Conservation (phyloP, 208 protist genomes). For the Acanthamoeba sp. region DNA sequence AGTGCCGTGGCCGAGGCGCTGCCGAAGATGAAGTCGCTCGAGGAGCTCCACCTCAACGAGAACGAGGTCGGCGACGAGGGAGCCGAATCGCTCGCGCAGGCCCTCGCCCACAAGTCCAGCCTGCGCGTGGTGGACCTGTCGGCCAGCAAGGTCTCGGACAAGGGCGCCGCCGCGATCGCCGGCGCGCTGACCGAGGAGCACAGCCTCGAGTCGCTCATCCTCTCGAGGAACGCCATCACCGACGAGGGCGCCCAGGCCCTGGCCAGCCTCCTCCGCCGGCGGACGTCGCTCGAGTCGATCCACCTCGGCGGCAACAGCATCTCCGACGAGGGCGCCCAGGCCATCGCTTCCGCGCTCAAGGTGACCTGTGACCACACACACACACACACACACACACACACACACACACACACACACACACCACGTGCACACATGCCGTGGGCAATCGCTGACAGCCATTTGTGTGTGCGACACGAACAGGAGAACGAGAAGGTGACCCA, state of each 20-base stretch:
- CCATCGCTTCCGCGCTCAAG: neutral
- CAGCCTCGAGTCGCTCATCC: neutral
- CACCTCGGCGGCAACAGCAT: conserved; percentile 44
- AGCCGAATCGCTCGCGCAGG: neutral
- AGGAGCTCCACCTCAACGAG: conserved; percentile 38
- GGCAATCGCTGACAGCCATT: too few relatives aligned
- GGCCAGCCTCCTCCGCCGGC: neutral
- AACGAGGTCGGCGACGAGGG: conserved; percentile 50
- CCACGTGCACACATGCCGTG: too few relatives aligned
- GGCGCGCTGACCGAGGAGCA: conserved; percentile 28
- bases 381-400: too few relatives aligned
- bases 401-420: too few relatives aligned
- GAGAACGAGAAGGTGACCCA: neutral
- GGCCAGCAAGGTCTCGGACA: conserved; percentile 25
- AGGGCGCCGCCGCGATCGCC: conserved; percentile 12
- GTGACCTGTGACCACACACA: too few relatives aligned
- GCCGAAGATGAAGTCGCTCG: neutral
- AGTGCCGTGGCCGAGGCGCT: neutral
- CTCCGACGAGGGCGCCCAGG: neutral
- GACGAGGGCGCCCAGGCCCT: conserved; percentile 2
- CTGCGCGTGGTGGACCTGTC: conserved; percentile 23
- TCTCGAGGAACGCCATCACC: conserved; percentile 13
- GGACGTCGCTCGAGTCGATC: neutral
- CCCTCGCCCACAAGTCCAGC: neutral
- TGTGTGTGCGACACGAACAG: too few relatives aligned